Evolutionary conservation across 129 eudicot species (phyloP).

Genomic region (Tagetes erecta): DNA sequence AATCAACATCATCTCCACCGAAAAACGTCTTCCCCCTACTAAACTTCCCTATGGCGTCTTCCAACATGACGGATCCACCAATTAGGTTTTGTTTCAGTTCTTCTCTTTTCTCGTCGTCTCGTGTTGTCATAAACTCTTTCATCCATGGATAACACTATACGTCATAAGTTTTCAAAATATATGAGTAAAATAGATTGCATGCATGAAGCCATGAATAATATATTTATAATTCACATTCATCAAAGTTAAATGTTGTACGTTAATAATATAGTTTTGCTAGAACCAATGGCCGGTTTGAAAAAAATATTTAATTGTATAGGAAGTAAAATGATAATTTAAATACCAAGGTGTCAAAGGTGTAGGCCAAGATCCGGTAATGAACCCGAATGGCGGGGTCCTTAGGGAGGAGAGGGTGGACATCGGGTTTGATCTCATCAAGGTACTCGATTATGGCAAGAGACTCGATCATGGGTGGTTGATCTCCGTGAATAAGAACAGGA

Average conservation of each 20-base stretch:
- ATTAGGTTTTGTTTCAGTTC: neutral
- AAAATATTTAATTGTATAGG: neutral
- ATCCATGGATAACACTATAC: neutral
- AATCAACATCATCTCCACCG: neutral
- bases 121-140: neutral
- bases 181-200: neutral
- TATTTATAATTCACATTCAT: too few species aligned
- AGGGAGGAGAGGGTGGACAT: slow-evolving; percentile 1
- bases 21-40: neutral
- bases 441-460: slow-evolving; percentile 4
- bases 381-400: neutral
- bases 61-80: neutral
- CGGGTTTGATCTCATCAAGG: slow-evolving; percentile 8
- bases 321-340: neutral
- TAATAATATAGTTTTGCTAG: neutral
- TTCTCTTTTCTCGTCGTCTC: neutral
- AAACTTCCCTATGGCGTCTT: neutral
- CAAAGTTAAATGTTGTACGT: neutral
- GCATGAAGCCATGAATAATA: too few species aligned
- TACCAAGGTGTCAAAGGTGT: neutral
- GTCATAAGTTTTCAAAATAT: too few species aligned
- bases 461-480: neutral
- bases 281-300: neutral
- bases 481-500: neutral
- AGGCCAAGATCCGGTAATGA: neutral